Evolutionary conservation across 768 basidiomycete genomes (phyloP).

Genomic region (Lactifluus piperatus): DNA sequence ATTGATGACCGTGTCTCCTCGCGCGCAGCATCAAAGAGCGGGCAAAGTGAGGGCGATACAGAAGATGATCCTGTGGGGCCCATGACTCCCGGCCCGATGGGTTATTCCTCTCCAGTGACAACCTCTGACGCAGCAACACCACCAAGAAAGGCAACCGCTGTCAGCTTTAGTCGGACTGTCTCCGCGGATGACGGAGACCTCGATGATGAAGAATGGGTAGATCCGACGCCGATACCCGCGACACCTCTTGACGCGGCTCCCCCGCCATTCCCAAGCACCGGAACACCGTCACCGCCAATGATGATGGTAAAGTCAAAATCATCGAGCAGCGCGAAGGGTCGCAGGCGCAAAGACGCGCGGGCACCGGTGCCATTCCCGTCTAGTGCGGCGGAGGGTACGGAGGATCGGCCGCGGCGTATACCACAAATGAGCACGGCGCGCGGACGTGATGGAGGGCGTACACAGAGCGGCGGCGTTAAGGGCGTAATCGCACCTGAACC

Average conservation of each 20-base stretch:
- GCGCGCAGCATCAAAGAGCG: conserved; percentile 29
- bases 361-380: conserved; percentile 21
- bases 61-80: conserved; percentile 68
- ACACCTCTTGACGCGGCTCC: conserved; percentile 9
- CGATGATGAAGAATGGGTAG: conserved; percentile 54
- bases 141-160: conserved; percentile 25
- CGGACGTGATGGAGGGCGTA: conserved; percentile 72
- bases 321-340: conserved; percentile 29
- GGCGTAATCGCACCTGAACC: conserved; percentile 42
- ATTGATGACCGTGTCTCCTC: conserved; percentile 35
- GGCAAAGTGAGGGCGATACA: conserved; percentile 51
- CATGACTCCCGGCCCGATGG: conserved; percentile 50
- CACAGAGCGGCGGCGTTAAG: conserved; percentile 80
- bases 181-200: conserved; percentile 32
- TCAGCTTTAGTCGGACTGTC: conserved; percentile 27
- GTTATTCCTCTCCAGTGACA: conserved; percentile 21
- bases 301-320: conserved; percentile 21
- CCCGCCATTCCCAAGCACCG: conserved; percentile 1
- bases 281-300: not conserved
- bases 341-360: conserved; percentile 32
- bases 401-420: conserved; percentile 22
- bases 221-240: conserved; percentile 44
- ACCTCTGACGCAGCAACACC: conserved; percentile 6
- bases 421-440: conserved; percentile 64
- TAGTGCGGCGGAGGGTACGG: conserved; percentile 12